These are phyloP conservation scores for Haematococcus sp. DNA, from an alignment of 139 green algal species.

Conservation along the genomic window DNA sequence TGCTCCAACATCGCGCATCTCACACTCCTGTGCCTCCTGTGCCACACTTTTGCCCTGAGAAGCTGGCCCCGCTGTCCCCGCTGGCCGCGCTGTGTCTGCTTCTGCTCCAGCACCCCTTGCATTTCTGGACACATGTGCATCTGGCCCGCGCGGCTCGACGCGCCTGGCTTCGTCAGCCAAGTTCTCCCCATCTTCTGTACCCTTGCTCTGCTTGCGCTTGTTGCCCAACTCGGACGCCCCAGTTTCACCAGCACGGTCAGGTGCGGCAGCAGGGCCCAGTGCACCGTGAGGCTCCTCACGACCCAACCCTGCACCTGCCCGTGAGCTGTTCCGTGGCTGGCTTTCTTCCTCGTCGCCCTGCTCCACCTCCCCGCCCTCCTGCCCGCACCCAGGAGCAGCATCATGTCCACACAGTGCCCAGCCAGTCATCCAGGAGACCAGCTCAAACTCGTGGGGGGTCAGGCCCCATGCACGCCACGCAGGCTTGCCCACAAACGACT, in stretches of 20 bases:
- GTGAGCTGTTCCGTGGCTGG: not conserved
- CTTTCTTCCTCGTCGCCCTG: not conserved
- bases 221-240: no score
- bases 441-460: constrained; percentile 68
- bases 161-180: no score
- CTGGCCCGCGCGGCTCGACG: no score
- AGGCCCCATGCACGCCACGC: constrained; percentile 56
- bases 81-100: not conserved
- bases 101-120: not conserved
- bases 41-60: no score
- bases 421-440: constrained; percentile 72
- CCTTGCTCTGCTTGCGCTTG: no score
- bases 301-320: not conserved
- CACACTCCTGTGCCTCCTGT: no score
- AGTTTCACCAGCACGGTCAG: no score
- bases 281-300: no score
- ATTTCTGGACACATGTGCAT: no score
- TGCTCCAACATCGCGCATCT: not conserved
- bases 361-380: constrained; percentile 2
- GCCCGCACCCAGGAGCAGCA: not conserved
- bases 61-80: not conserved
- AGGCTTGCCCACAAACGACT: constrained; percentile 62
- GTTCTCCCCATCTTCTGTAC: no score
- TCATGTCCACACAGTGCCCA: constrained; percentile 78
- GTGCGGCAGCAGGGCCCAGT: no score